Evolutionary conservation across 352 stramenopile species (phyloP), one percentile per base, ranked within the genome.

Genomic region (Halophytophthora polymorphica): DNA sequence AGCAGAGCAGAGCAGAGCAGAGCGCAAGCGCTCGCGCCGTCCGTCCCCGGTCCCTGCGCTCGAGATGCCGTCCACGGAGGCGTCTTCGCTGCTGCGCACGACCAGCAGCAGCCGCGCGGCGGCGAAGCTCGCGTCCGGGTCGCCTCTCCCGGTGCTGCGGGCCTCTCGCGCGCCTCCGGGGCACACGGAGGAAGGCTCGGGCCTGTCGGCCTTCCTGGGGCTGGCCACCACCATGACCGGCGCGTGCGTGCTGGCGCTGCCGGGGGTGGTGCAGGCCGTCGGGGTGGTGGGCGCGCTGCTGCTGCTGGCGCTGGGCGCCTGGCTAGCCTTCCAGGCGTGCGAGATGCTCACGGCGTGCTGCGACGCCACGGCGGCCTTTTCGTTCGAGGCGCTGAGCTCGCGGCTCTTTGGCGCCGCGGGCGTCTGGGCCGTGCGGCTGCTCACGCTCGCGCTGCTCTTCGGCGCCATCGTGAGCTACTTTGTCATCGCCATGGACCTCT

Each of bases 161-260:
- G 17, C 0, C 29, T 36, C 14, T 29, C 25, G 18, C 49, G 38
- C n/a, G 45, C 53, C 14, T n/a, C 67, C 61, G 0, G 59, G 50
- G 29, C 69, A 72, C 56, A 71, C 61, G 2, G 68, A 82, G 50
- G 60, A 80, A 37, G 77, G 80, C 22, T 88, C 75, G 19, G 71
- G 77, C 19, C 54, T 89, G 28, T 90, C 80, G 59, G 84, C 78
- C 3, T 93, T 83, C 48, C 64, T 93, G 36, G 83, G 80, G 0
- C 67, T 93, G 15, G 82, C 82, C 33, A 88, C 80, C 22, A 93
- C 83, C 39, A 93, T 93, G 83, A 90, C 83, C 56, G 80, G 80
- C 14, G 76, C 83, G n/a, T 84, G 72, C 46, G 83, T 93, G 38
- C 69, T 93, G 50, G 82, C 78, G 36, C 66, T 93, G 14, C 83